phyloP scores from a whole-genome alignment of 495 filamentous ascomycete species.

The Penicillium salamii region DNA sequence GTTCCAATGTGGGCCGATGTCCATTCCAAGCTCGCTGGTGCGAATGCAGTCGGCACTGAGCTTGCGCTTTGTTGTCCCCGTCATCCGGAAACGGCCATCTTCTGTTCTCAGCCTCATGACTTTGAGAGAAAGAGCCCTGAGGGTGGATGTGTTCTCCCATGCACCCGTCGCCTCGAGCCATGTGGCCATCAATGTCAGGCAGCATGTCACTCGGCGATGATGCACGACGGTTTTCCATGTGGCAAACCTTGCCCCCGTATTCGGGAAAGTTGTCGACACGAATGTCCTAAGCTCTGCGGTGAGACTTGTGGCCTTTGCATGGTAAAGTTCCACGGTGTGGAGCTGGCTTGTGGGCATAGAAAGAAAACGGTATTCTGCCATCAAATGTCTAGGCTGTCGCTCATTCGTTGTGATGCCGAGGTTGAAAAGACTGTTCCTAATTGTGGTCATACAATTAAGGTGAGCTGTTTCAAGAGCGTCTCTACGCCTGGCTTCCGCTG shows the following conservation, averaged over 20 bases:
- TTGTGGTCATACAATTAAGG: neutral
- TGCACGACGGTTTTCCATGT: slow-evolving; percentile 9
- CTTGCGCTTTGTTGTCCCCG: slow-evolving; percentile 63
- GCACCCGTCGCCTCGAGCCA: slow-evolving; percentile 10
- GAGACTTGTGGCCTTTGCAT: slow-evolving; percentile 5
- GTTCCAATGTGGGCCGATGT: slow-evolving; percentile 69
- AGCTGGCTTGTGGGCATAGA: slow-evolving; percentile 7
- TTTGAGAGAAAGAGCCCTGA: slow-evolving; percentile 37
- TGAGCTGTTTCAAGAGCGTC: slow-evolving; percentile 1
- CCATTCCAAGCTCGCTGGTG: slow-evolving; percentile 43
- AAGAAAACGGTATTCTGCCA: slow-evolving; percentile 1
- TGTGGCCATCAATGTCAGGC: slow-evolving; percentile 14
- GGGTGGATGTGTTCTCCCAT: slow-evolving; percentile 9
- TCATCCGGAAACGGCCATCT: slow-evolving; percentile 54
- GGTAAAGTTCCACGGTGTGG: neutral
- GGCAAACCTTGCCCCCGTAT: slow-evolving; percentile 11
- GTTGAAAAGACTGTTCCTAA: slow-evolving; percentile 2
- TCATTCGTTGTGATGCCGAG: neutral
- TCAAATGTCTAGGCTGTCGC: neutral
- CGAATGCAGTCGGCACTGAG: slow-evolving; percentile 49
- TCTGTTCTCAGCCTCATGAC: slow-evolving; percentile 55
- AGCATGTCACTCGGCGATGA: slow-evolving; percentile 6
- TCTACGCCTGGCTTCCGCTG: slow-evolving; percentile 1
- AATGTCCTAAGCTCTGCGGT: slow-evolving; percentile 10
- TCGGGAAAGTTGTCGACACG: slow-evolving; percentile 3